Evolutionary conservation across 2,329 filamentous ascomycete species (phyloP).

Genomic region (Aspergillus jensenii): DNA sequence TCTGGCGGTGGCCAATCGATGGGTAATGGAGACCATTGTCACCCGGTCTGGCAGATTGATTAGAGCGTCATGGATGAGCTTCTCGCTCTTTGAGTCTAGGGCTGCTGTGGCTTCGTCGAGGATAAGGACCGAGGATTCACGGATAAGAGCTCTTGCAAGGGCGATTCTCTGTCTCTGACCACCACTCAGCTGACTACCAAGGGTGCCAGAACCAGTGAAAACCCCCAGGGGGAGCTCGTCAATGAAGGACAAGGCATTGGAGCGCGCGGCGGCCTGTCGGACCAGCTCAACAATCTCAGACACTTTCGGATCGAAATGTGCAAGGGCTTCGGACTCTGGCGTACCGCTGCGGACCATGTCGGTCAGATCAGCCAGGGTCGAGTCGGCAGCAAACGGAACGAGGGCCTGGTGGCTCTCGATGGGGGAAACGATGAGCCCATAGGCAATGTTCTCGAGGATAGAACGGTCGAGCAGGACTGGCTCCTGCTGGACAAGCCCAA

Average conservation of each 20-base stretch:
- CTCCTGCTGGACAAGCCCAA: slow-evolving; percentile 52
- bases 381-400: slow-evolving; percentile 12
- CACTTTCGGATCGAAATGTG: too few species aligned
- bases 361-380: slow-evolving; percentile 28
- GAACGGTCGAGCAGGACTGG: slow-evolving; percentile 53
- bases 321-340: too few species aligned
- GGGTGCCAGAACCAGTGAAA: slow-evolving; percentile 22
- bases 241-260: slow-evolving; percentile 28
- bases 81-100: slow-evolving; percentile 37
- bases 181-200: slow-evolving; percentile 47
- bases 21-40: slow-evolving; percentile 39
- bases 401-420: too few species aligned
- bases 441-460: slow-evolving; percentile 55
- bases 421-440: slow-evolving; percentile 41
- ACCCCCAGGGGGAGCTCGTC: slow-evolving; percentile 23
- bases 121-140: slow-evolving; percentile 76
- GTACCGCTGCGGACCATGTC: not conserved
- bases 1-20: slow-evolving; percentile 37
- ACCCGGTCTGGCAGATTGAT: slow-evolving; percentile 24
- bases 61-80: slow-evolving; percentile 34
- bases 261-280: slow-evolving; percentile 11
- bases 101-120: slow-evolving; percentile 40
- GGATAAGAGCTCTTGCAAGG: slow-evolving; percentile 77
- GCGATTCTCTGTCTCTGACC: slow-evolving; percentile 89
- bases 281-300: too few species aligned